A percentile compares a stretch with the other conserved stretches of the same genome.
Evolutionary conservation across 495 filamentous ascomycete species (phyloP).

Genomic region (Penicillium canariense): DNA sequence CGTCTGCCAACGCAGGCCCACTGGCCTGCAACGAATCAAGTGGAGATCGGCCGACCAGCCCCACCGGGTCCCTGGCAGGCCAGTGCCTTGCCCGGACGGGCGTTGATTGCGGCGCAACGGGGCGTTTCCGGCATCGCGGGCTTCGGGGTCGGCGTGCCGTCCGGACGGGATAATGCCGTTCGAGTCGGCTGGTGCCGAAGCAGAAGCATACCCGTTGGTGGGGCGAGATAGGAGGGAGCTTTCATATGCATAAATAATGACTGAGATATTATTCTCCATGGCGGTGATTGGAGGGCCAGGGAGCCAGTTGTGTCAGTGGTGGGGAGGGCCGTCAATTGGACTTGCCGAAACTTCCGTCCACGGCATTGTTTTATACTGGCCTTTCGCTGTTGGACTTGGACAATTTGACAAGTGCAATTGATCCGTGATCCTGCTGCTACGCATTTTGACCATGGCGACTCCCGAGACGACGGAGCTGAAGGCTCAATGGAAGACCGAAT

Average conservation of each 20-base stretch:
- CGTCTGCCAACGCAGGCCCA: conserved; percentile 11
- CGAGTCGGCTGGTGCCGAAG: too few species aligned
- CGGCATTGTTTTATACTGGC: conserved; percentile 1
- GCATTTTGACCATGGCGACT: conserved; percentile 4
- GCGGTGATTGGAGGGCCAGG: neutral
- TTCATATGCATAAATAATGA: conserved; percentile 5
- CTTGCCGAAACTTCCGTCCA: neutral
- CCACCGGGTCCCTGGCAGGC: neutral
- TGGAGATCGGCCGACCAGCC: conserved; percentile 1
- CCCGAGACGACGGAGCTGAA: conserved; percentile 19
- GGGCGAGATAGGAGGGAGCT: neutral
- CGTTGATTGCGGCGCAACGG: neutral
- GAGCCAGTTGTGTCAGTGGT: neutral
- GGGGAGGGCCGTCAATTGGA: neutral
- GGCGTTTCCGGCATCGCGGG: conserved; percentile 7
- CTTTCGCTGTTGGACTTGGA: neutral
- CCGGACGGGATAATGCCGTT: neutral
- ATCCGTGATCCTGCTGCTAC: neutral
- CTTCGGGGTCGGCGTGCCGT: conserved; percentile 13
- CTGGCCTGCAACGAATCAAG: conserved; percentile 2
- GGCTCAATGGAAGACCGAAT: conserved; percentile 16
- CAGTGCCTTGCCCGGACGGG: neutral
- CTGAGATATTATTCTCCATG: neutral
- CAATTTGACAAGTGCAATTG: too few species aligned
- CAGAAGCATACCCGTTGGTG: too few species aligned